These are phyloP conservation scores for Bretschneidera sinensis DNA, from an alignment of 345 rosid species.

Conservation along the genomic window DNA sequence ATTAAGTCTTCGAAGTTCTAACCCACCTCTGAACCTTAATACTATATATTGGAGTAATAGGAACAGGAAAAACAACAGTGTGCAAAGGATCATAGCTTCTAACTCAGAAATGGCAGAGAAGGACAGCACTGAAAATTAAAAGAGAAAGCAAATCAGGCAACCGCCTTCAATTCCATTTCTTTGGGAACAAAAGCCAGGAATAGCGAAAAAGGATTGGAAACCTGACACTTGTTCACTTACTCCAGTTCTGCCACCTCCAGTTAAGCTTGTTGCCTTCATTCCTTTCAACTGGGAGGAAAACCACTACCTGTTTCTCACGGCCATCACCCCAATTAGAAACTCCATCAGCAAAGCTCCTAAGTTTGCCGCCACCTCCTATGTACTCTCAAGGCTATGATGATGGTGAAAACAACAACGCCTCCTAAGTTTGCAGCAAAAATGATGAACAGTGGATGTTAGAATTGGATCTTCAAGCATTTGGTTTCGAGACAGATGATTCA, in stretches of 20 bases:
- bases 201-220: constrained; percentile 69
- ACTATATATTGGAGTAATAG: no score
- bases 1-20: no score
- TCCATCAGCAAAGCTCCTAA: constrained; percentile 9
- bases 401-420: constrained; percentile 2
- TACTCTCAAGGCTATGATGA: constrained; percentile 15
- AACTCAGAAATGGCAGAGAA: background rate
- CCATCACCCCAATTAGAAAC: constrained; percentile 12
- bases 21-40: constrained; percentile 9
- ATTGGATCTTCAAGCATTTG: constrained; percentile 32
- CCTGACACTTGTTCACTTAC: constrained; percentile 31
- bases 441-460: constrained; percentile 10
- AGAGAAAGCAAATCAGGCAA: constrained; percentile 41
- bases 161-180: constrained; percentile 78
- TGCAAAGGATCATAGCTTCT: background rate
- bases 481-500: constrained; percentile 43
- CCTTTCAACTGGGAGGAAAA: constrained; percentile 80
- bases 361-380: constrained; percentile 35
- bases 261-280: constrained; percentile 59
- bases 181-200: constrained; percentile 84
- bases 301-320: constrained; percentile 39
- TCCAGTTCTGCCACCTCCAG: constrained; percentile 31
- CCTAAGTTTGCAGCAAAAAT: no score
- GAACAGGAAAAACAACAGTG: background rate
- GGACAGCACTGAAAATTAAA: constrained; percentile 7